Conservation (phyloP, 1,284 basidiomycete genomes). For the Grifola frondosa region DNA sequence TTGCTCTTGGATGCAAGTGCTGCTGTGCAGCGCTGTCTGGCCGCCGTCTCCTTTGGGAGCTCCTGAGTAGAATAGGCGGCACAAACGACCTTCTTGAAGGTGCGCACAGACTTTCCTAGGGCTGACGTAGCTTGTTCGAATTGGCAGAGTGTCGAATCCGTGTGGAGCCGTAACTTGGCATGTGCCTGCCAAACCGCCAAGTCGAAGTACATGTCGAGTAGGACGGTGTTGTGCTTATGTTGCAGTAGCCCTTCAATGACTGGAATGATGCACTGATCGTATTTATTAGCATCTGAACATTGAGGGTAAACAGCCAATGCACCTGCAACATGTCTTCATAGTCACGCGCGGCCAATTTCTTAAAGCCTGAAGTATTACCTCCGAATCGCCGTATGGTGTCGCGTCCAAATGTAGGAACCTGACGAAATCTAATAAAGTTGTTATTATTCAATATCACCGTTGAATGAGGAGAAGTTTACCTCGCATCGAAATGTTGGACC, state of each 20-base stretch:
- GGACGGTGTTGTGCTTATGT: too few relatives aligned
- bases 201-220: too few relatives aligned
- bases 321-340: conserved; percentile 31
- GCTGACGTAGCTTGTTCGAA: too few relatives aligned
- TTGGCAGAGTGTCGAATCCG: too few relatives aligned
- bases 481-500: conserved; percentile 10
- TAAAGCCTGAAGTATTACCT: conserved; percentile 23
- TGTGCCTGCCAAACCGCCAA: too few relatives aligned
- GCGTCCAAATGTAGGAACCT: conserved; percentile 25
- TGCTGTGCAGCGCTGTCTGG: too few relatives aligned
- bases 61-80: conserved; percentile 19
- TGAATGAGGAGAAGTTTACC: conserved; percentile 7
- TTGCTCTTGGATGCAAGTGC: too few relatives aligned
- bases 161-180: too few relatives aligned
- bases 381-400: conserved; percentile 27
- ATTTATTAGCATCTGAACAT: background rate
- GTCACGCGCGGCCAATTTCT: conserved; percentile 29
- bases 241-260: too few relatives aligned
- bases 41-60: conserved; percentile 26
- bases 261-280: too few relatives aligned
- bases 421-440: conserved; percentile 16
- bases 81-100: conserved; percentile 22
- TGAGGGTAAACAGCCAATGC: too few relatives aligned
- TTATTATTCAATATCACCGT: background rate
- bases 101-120: too few relatives aligned